phyloP scores from a whole-genome alignment of 2,329 filamentous ascomycete genomes.

The Macrophomina tecta region DNA sequence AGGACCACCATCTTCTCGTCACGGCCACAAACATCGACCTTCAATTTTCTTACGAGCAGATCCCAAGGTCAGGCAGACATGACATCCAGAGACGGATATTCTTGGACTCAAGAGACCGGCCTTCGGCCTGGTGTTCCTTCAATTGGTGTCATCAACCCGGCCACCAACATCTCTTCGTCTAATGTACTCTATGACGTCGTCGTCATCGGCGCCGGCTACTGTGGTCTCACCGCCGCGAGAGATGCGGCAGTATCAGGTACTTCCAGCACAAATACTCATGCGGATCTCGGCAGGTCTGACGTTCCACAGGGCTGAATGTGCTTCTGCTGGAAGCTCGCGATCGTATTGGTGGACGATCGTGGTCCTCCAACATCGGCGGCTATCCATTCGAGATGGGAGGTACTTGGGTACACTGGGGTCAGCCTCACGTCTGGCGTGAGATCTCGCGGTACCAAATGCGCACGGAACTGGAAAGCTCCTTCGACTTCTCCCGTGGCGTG shows the following conservation, averaged over 20 bases:
- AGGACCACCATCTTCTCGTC: background rate
- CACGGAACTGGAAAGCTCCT: slow-evolving; percentile 35
- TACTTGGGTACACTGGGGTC: slow-evolving; percentile 49
- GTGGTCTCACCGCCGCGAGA: slow-evolving; percentile 36
- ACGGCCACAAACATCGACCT: background rate
- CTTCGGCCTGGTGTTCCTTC: slow-evolving; percentile 34
- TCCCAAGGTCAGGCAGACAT: slow-evolving; percentile 20
- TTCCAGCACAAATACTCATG: slow-evolving; percentile 35
- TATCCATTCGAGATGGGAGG: slow-evolving; percentile 49
- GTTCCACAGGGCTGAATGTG: background rate
- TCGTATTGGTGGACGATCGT: slow-evolving; percentile 52
- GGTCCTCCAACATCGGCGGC: slow-evolving; percentile 45
- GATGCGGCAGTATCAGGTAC: slow-evolving; percentile 34
- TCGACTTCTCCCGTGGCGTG: slow-evolving; percentile 50
- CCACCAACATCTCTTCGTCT: slow-evolving; percentile 31
- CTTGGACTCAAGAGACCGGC: slow-evolving; percentile 33
- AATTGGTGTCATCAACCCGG: slow-evolving; percentile 33
- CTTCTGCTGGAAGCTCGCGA: slow-evolving; percentile 46
- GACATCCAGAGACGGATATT: slow-evolving; percentile 35
- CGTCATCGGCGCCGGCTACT: slow-evolving; percentile 37
- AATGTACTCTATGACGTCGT: slow-evolving; percentile 34
- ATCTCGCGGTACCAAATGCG: slow-evolving; percentile 55
- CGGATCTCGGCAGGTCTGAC: background rate
- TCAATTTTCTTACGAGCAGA: background rate
- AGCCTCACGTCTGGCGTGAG: slow-evolving; percentile 42